Evolutionary conservation across 1,139 yeast genomes (phyloP), one percentile per base, ranked within the genome.

Genomic region (Pichia terricola): DNA sequence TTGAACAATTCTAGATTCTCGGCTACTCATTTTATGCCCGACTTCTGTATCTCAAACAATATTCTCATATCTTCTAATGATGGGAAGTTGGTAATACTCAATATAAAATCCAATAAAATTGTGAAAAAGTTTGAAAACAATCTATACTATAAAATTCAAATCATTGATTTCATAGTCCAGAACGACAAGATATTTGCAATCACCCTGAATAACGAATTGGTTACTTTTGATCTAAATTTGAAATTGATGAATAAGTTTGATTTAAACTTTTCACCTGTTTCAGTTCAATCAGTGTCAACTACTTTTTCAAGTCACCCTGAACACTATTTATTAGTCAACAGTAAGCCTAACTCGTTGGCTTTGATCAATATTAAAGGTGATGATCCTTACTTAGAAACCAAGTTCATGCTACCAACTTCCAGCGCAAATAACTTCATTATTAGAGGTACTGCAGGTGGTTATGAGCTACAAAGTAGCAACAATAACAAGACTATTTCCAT

Each of bases 361-460:
- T 16, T 46, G 3, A 32, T 46, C 4, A 46, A 46, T 37, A 39
- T 3, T 25, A 33, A 34, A n/a, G 42, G 34, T n/a, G 45, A 39
- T 30, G 28, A 44, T n/a, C 52, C 52, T 22, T 48, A 41, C 26
- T 35, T 49, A 26, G 51, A 49, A 37, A 38, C 52, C 1, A 41
- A 46, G 26, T 49, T 46, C 11, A 30, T 45, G 11, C 34, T 48
- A 34, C 51, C 52, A 1, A 40, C 46, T 4, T 32, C 47, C 16
- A 45, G 44, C 22, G 34, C 40, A 4, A 43, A 39, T 4, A 73
- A 78, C 31, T 83, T 70, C 56, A 79, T 87, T 37, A 75, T 89
- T 30, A 70, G 96, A 35, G 81, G 95, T 0, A 73, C 88, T 52
- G 82, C 88, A 60, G 95, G 95, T 0, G 47, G 47, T 4, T 38